Evolutionary conservation across 257 asterid genomes (phyloP).

Genomic region (Primulina eburnea): DNA sequence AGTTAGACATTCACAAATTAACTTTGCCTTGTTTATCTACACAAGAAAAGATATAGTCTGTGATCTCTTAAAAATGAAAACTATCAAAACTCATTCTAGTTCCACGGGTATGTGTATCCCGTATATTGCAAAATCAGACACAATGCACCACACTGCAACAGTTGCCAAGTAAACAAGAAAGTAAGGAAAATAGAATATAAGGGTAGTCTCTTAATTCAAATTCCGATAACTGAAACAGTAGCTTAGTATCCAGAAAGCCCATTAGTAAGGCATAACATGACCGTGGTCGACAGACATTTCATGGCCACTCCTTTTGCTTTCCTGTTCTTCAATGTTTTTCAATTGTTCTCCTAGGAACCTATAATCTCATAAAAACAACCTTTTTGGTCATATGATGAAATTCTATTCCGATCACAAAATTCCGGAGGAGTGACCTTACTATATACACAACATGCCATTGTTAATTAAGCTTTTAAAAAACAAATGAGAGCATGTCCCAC

Average conservation of each 20-base stretch:
- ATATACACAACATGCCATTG: background rate
- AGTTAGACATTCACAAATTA: constrained; percentile 78
- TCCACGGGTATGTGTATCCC: constrained; percentile 7
- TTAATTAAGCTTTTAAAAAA: background rate
- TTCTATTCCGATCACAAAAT: no score
- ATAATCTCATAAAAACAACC: background rate
- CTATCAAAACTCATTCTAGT: background rate
- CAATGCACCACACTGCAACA: background rate
- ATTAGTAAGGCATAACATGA: background rate
- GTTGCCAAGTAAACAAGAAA: background rate
- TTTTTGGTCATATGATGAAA: background rate
- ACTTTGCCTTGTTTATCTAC: constrained; percentile 76
- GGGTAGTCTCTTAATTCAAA: background rate
- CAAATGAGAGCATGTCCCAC: background rate
- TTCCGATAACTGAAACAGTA: background rate
- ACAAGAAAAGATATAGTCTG: constrained; percentile 25
- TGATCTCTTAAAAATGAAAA: constrained; percentile 20
- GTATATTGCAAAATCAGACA: constrained; percentile 12
- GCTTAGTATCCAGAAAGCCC: background rate
- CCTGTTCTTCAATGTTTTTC: background rate
- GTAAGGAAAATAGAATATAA: background rate
- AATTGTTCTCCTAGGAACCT: no score
- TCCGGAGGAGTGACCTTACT: no score
- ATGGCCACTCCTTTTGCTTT: background rate
- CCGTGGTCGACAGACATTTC: background rate